These are phyloP conservation scores for Claviceps sp. DNA, from an alignment of 2,329 filamentous ascomycete species.

Conservation along the genomic window DNA sequence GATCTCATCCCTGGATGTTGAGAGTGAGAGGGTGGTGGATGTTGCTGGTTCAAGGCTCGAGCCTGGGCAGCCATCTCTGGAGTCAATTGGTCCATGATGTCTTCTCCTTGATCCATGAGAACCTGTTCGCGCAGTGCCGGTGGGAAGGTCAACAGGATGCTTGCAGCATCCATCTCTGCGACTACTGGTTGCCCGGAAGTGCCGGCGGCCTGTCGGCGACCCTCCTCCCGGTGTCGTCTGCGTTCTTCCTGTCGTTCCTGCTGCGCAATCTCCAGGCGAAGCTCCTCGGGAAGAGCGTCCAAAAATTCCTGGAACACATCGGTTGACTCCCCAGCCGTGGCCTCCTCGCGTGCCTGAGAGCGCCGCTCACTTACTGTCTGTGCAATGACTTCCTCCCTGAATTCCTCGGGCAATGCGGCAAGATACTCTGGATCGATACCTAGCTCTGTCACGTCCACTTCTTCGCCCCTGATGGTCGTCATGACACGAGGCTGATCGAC, in stretches of 20 bases:
- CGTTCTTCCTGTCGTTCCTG: slow-evolving; percentile 84
- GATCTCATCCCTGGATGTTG: slow-evolving; percentile 18
- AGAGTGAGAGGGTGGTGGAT: slow-evolving; percentile 13
- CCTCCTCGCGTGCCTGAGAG: slow-evolving; percentile 58
- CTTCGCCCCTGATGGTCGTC: slow-evolving; percentile 72
- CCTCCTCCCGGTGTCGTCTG: slow-evolving; percentile 72
- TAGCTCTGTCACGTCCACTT: slow-evolving; percentile 85
- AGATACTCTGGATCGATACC: slow-evolving; percentile 93
- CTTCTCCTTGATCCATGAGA: slow-evolving; percentile 81
- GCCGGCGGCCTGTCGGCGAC: slow-evolving; percentile 50
- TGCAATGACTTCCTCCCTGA: slow-evolving; percentile 91
- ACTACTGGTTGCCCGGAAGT: slow-evolving; percentile 37
- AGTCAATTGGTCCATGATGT: slow-evolving; percentile 70
- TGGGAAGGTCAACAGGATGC: slow-evolving; percentile 82
- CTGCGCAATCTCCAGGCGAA: slow-evolving; percentile 80
- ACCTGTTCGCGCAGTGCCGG: slow-evolving; percentile 75
- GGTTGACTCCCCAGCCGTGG: slow-evolving; percentile 57
- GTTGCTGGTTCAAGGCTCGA: slow-evolving; percentile 47
- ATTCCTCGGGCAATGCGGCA: slow-evolving; percentile 91
- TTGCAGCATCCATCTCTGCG: slow-evolving; percentile 77
- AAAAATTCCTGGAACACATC: slow-evolving; percentile 90
- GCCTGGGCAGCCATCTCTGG: slow-evolving; percentile 80
- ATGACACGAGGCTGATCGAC: slow-evolving; percentile 44
- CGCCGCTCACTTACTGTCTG: slow-evolving; percentile 75
- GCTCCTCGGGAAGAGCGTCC: slow-evolving; percentile 79